A percentile compares a stretch with the other conserved stretches of the same genome.
Conservation (phyloP, 306 rosid genomes). For the Casuarina equisetifolia region DNA sequence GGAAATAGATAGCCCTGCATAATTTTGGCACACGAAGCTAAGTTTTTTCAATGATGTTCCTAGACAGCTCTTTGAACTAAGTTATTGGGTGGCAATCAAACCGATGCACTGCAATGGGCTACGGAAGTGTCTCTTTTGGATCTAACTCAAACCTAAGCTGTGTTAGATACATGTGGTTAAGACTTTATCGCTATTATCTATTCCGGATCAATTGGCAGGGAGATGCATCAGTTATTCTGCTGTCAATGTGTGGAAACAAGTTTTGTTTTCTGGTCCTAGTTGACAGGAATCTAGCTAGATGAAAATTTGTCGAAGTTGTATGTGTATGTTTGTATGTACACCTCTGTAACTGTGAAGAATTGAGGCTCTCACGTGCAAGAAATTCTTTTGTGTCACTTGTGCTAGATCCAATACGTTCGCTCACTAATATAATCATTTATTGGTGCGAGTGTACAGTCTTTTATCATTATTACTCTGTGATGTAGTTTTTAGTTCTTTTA, state of each 20-base stretch:
- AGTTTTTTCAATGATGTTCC: neutral
- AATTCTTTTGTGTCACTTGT: neutral
- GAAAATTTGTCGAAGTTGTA: neutral
- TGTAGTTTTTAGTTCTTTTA: conserved; percentile 15
- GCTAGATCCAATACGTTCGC: neutral
- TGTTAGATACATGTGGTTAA: neutral
- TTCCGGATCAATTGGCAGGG: neutral
- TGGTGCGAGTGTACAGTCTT: neutral
- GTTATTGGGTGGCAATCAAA: neutral
- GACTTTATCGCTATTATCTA: neutral
- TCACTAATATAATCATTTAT: neutral
- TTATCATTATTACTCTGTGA: neutral
- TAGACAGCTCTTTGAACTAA: neutral
- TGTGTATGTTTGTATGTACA: neutral
- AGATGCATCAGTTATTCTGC: neutral
- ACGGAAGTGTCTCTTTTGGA: neutral
- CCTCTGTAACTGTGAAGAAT: neutral
- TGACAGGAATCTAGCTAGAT: neutral
- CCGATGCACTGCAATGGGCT: neutral
- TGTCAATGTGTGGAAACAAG: neutral
- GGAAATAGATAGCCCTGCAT: neutral
- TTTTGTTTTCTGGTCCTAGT: neutral
- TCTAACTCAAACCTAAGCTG: neutral
- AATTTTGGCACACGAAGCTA: neutral
- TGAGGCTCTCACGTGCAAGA: neutral